Base-by-base conservation (phyloP, 73 alveolate species). In the Symbiodinium natans region DNA sequence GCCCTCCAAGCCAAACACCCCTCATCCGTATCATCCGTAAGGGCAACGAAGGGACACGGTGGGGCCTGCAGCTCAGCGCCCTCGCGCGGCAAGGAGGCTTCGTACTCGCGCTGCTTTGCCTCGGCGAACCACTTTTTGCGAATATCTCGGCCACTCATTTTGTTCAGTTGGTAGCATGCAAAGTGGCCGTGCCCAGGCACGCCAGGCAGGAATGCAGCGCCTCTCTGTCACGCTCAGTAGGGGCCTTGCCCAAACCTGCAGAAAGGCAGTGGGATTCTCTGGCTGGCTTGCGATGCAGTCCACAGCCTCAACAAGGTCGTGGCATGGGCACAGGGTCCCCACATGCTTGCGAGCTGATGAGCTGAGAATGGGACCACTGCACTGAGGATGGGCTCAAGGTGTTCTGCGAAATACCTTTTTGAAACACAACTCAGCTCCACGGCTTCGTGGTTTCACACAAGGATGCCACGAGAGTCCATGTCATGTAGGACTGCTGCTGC, bases 221-320 rank as follows among this genome's bases (percentile, higher is more conserved):
- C 6, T 15, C 71, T n/a, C n/a, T n/a, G n/a, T n/a, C 59, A 13
- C 13, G 59, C 59, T 13, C 13, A 13, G 21, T 63, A 63, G 4
- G 80, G 33, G 33, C 33, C 38, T 9, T 0, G 42, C 84, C 84
- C 84, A 74, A 33, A 23, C 43, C 17, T 74, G 84, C 41, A 74
- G 27, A 34, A 33, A 34, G 10, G 84, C 40, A 15, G 84, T 74
- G 13, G 84, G 84, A 29, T 74, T 34, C 40, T 74, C 43, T 29
- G 84, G 84, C 42, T 34, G 84, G 84, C 84, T 74, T 23, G 42
- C 42, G 41, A 74, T 34, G 84, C 84, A 74, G 42, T 74, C 84
- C 19, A 74, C 27, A 33, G 84, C 84, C 84, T 74, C 77, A 59
- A 8, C 31, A 3, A n/a, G 29, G 34, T 25, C 29, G 15, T 59